Evolutionary conservation across 2,329 filamentous ascomycete genomes (phyloP).

Genomic region (Diplodia intermedia): DNA sequence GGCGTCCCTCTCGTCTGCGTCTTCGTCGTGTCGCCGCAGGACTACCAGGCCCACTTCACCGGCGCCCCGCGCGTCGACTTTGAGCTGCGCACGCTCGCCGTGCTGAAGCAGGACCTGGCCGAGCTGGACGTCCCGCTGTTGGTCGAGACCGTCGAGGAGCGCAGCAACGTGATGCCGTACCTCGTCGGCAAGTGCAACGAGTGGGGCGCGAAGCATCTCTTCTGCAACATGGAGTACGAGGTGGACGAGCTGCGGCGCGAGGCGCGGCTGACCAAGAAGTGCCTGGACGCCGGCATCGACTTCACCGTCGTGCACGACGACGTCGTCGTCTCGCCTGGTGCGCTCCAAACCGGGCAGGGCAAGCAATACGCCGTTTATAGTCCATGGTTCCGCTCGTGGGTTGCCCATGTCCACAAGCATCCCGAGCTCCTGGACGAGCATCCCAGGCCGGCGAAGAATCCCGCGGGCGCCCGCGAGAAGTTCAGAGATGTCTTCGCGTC

Average conservation of each 20-base stretch:
- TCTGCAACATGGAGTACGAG: slow-evolving; percentile 88
- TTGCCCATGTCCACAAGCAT: slow-evolving; percentile 73
- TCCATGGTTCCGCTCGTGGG: slow-evolving; percentile 82
- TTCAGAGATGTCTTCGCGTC: slow-evolving; percentile 66
- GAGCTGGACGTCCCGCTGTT: slow-evolving; percentile 79
- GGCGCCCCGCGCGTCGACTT: slow-evolving; percentile 80
- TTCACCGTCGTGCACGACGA: slow-evolving; percentile 81
- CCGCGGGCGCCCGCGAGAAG: slow-evolving; percentile 53
- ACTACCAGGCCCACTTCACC: slow-evolving; percentile 81
- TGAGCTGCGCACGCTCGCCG: slow-evolving; percentile 72
- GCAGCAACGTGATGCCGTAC: slow-evolving; percentile 66
- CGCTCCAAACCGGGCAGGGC: slow-evolving; percentile 69
- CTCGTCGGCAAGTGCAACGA: slow-evolving; percentile 70
- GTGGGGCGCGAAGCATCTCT: slow-evolving; percentile 79
- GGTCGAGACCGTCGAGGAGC: slow-evolving; percentile 72
- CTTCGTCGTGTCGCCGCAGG: slow-evolving; percentile 82
- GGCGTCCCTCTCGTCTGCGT: slow-evolving; percentile 75
- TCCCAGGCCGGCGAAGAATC: slow-evolving; percentile 65
- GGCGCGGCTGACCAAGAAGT: slow-evolving; percentile 66
- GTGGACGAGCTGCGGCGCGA: slow-evolving; percentile 87
- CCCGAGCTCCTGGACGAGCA: slow-evolving; percentile 69
- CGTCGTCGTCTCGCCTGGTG: slow-evolving; percentile 79
- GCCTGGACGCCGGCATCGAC: slow-evolving; percentile 68
- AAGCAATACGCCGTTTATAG: slow-evolving; percentile 85
- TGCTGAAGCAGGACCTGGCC: slow-evolving; percentile 70